Conservation (phyloP, 306 rosid genomes). For the Prosopis cineraria region DNA sequence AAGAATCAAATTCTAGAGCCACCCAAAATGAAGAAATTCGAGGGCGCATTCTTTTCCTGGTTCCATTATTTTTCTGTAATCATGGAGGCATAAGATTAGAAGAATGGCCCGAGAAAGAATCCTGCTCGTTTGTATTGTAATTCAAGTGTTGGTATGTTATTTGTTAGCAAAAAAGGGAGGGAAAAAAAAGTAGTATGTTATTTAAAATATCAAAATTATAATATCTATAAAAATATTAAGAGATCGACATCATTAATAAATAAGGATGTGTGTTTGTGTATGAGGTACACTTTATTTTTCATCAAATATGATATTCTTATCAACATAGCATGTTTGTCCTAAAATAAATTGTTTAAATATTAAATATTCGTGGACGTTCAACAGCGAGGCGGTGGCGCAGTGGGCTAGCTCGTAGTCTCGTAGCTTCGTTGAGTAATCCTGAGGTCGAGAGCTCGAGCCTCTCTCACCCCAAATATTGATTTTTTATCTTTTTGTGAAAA, state of each 20-base stretch:
- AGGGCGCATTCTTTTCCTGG: background rate
- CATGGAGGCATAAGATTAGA: background rate
- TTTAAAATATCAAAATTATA: background rate
- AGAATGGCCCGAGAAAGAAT: background rate
- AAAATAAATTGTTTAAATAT: no score
- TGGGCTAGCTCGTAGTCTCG: conserved; percentile 80
- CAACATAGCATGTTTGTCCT: no score
- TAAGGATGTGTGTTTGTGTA: no score
- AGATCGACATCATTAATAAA: no score
- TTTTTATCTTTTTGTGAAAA: no score
- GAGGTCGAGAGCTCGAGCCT: conserved; percentile 80
- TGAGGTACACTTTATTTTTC: no score
- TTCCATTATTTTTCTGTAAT: background rate
- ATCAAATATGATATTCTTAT: no score
- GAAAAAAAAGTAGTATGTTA: no score
- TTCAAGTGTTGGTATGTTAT: background rate
- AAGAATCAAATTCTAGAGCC: conserved; percentile 21
- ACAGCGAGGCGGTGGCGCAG: conserved; percentile 72
- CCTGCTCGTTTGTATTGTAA: background rate
- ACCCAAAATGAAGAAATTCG: conserved; percentile 11
- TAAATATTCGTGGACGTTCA: no score
- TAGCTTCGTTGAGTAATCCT: conserved; percentile 56
- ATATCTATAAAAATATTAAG: no score
- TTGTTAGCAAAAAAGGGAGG: no score
- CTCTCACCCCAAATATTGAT: conserved; percentile 51